Evolutionary conservation across 352 stramenopile genomes (phyloP).

Genomic region (Globisporangium cylindrosporum): DNA sequence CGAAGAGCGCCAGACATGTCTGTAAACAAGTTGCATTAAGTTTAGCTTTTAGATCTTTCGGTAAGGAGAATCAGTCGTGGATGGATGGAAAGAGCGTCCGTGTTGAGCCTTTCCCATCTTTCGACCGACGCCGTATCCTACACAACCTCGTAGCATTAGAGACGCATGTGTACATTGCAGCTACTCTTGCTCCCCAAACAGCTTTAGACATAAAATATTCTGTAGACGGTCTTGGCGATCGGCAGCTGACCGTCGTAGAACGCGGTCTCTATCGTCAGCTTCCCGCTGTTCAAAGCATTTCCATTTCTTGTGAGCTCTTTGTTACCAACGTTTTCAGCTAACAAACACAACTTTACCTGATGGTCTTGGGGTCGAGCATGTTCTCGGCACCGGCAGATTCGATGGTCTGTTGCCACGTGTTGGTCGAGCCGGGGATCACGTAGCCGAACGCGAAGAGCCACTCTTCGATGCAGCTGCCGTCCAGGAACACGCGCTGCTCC

Average conservation of each 20-base stretch:
- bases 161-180: neutral
- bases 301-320: neutral
- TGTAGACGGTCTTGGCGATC: slow-evolving; percentile 91
- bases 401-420: slow-evolving; percentile 96
- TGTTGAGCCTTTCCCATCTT: neutral
- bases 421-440: slow-evolving; percentile 94
- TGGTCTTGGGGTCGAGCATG: slow-evolving; percentile 84
- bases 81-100: neutral
- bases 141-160: neutral
- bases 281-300: slow-evolving; percentile 48
- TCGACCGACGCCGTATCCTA: neutral
- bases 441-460: slow-evolving; percentile 96
- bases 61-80: neutral
- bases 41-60: slow-evolving; percentile 3
- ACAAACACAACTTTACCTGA: slow-evolving; percentile 44
- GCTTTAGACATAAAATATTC: slow-evolving; percentile 91
- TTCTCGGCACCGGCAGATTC: slow-evolving; percentile 83
- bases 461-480: slow-evolving; percentile 91
- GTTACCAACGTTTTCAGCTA: no score
- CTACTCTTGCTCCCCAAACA: neutral
- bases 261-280: slow-evolving; percentile 94
- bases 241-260: slow-evolving; percentile 91
- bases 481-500: slow-evolving; percentile 89
- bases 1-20: slow-evolving; percentile 12
- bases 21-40: neutral